phyloP scores from a whole-genome alignment of 441 rosid species.

The Viola pubescens region DNA sequence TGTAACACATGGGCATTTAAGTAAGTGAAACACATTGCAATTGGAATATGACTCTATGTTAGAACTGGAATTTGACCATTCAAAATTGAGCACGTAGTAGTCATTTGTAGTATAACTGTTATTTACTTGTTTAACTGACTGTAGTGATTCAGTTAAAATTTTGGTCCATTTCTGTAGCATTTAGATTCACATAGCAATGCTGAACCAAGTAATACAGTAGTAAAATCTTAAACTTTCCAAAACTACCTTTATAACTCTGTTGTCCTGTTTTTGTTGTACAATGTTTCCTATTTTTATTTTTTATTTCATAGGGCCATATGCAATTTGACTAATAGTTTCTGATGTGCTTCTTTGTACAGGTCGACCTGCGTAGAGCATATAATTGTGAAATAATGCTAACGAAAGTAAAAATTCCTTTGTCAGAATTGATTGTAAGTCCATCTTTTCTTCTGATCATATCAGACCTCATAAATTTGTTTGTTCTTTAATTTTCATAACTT shows the following conservation, averaged over 20 bases:
- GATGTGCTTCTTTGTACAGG: conserved; percentile 39
- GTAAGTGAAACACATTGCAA: background rate
- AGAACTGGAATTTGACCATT: background rate
- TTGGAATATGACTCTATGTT: background rate
- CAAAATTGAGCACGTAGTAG: background rate
- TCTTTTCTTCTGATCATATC: conserved; percentile 4
- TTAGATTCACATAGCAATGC: no score
- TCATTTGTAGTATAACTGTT: background rate
- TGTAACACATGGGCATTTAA: background rate
- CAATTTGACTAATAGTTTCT: background rate
- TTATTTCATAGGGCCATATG: background rate
- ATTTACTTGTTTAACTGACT: background rate
- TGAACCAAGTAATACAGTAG: no score
- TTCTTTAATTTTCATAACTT: no score
- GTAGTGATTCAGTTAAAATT: no score
- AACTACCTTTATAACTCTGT: no score
- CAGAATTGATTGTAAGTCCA: conserved; percentile 85
- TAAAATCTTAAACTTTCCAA: no score
- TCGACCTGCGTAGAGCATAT: conserved; percentile 95
- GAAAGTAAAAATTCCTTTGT: conserved; percentile 86
- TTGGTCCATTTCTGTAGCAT: no score
- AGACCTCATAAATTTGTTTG: background rate
- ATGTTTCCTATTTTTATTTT: background rate
- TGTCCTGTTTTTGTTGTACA: background rate
- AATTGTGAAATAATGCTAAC: conserved; percentile 99